Evolutionary conservation across 345 rosid species (phyloP).

Genomic region (Eucalyptus decipiens): DNA sequence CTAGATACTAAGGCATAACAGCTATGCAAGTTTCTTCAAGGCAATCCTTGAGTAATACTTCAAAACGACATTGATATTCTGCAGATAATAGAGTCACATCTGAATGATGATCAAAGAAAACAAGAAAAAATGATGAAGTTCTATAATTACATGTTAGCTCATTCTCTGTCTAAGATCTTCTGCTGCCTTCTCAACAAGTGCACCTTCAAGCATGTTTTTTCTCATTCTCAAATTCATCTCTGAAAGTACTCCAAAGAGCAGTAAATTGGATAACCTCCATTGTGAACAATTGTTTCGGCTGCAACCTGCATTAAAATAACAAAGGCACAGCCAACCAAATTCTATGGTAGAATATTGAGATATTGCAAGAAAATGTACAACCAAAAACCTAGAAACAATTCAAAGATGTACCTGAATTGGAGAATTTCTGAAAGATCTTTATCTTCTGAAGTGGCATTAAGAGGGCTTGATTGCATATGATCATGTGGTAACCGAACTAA

Average conservation of each 20-base stretch:
- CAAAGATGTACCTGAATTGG: conserved; percentile 41
- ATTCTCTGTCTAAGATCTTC: conserved; percentile 84
- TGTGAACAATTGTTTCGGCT: conserved; percentile 71
- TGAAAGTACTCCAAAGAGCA: conserved; percentile 70
- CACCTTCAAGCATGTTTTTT: conserved; percentile 66
- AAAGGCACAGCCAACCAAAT: background rate
- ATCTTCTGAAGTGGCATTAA: conserved; percentile 68
- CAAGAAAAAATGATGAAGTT: background rate
- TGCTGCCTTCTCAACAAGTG: conserved; percentile 81
- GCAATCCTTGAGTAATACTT: conserved; percentile 85
- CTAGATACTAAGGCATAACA: too few relatives aligned
- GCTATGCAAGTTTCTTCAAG: conserved; percentile 48
- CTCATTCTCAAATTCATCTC: conserved; percentile 78
- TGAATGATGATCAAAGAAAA: background rate
- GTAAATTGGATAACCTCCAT: conserved; percentile 97
- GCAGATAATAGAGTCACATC: conserved; percentile 3
- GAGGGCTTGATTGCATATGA: conserved; percentile 72
- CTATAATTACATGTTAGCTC: conserved; percentile 56
- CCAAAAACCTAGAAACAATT: background rate
- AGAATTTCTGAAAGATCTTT: conserved; percentile 69
- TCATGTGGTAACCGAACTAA: conserved; percentile 60
- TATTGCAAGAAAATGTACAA: background rate
- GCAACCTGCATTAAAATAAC: background rate
- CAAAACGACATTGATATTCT: conserved; percentile 88
- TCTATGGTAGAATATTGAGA: background rate